Evolutionary conservation across 176 grass and related monocot species (phyloP).

Genomic region (Triticum monococcum): DNA sequence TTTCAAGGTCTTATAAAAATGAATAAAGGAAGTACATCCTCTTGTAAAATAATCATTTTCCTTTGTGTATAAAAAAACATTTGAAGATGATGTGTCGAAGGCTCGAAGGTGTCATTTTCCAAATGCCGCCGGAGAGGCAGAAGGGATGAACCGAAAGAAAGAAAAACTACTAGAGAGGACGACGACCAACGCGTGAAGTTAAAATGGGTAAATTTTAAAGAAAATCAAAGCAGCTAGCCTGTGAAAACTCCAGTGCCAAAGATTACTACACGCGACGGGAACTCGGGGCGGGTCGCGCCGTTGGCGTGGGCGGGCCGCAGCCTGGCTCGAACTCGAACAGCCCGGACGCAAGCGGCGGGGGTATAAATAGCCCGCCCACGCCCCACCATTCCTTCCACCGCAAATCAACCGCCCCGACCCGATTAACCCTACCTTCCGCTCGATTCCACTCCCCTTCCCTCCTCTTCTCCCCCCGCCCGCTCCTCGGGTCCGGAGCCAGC

Average conservation of each 20-base stretch:
- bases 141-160: background rate
- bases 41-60: too few relatives aligned
- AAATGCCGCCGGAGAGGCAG: background rate
- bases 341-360: background rate
- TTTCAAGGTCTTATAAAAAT: too few relatives aligned
- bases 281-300: background rate
- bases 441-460: background rate
- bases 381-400: background rate
- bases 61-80: too few relatives aligned
- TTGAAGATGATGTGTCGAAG: too few relatives aligned
- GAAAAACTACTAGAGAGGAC: too few relatives aligned
- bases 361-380: slow-evolving; percentile 33
- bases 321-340: background rate
- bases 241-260: too few relatives aligned
- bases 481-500: background rate
- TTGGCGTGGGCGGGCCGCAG: background rate
- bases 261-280: too few relatives aligned
- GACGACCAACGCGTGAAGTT: too few relatives aligned
- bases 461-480: background rate
- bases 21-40: too few relatives aligned
- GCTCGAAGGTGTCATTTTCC: background rate
- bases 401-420: slow-evolving; percentile 13
- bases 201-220: too few relatives aligned
- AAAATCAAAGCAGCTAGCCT: too few relatives aligned
- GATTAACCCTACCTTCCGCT: background rate